Evolutionary conservation across 805 yeast genomes (phyloP), one percentile per base, ranked within the genome.

Genomic region (Kluyveromyces starmeri): DNA sequence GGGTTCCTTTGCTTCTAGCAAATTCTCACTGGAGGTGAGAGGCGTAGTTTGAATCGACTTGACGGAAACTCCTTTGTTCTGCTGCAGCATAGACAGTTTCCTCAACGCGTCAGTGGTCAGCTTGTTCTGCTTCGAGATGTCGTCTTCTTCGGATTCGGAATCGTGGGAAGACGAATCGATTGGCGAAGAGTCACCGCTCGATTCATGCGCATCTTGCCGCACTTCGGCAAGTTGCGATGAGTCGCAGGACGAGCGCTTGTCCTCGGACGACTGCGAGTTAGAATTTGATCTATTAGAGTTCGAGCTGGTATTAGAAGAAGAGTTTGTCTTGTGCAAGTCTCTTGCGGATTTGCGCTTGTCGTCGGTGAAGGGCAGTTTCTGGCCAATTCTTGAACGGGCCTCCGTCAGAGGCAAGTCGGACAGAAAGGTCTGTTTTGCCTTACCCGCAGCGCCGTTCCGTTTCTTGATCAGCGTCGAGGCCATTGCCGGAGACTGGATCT

Each of bases 401-500:
- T 42, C 41, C 20, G 49, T 40, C 30, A 55, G 53, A 2, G 61
- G 61, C 20, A 29, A 22, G 20, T 35, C 33, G 18, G 37, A 19
- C 17, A 28, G 21, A 11, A 35, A 40, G 11, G 46, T 27, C 5
- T 39, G 23, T 11, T 34, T 32, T 9, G 36, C 30, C 25, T 32
- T 34, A n/a, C 36, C 38, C 24, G 32, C 34, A 48, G 51, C 34
- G 47, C 58, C 35, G 42, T 50, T 12, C 50, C 56, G 5, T 43
- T 56, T 41, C 50, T 41, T 51, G 52, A 50, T 58, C 18, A 61
- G 43, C 4, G 60, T 53, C 1, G 62, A 58, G 13, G 61, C 55
- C 37, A 58, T 56, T 2, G 67, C 66, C 2, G 66, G 67, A 3
- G 67, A 62, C 38, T 63, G 68, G 5, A 62, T 62, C 34, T 61